These are phyloP conservation scores for Arthrobotrys sinensis DNA, from an alignment of 2,329 filamentous ascomycete species.

Conservation along the genomic window DNA sequence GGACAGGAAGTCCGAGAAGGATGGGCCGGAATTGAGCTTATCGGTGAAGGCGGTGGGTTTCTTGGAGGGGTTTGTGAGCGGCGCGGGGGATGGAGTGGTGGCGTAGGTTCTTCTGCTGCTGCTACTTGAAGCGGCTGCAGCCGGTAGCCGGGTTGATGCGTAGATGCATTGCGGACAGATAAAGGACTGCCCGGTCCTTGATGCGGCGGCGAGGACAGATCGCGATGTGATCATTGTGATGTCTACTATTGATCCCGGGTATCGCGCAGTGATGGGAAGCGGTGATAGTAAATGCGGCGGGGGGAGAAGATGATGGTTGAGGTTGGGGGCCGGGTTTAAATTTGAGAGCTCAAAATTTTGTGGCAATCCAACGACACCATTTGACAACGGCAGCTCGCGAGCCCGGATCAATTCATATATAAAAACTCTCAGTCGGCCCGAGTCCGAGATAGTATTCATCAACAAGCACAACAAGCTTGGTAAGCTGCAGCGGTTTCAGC, in stretches of 20 bases:
- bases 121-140: not conserved
- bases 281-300: not conserved
- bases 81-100: slow-evolving; percentile 38
- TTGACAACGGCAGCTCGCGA: slow-evolving; percentile 14
- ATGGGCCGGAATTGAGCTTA: slow-evolving; percentile 76
- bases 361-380: slow-evolving; percentile 31
- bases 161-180: slow-evolving; percentile 56
- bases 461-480: slow-evolving; percentile 9
- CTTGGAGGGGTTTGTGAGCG: slow-evolving; percentile 18
- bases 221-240: slow-evolving; percentile 45
- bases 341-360: slow-evolving; percentile 49
- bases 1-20: slow-evolving; percentile 76
- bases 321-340: not conserved
- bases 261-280: not conserved
- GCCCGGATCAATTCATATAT: not conserved
- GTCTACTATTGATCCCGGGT: not conserved
- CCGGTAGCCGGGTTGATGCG: slow-evolving; percentile 34
- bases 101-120: slow-evolving; percentile 37
- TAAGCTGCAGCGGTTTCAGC: not conserved
- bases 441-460: slow-evolving; percentile 4
- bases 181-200: slow-evolving; percentile 40
- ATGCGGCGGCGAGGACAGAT: slow-evolving; percentile 34
- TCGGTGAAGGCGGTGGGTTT: slow-evolving; percentile 71
- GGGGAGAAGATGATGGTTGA: slow-evolving; percentile 7
- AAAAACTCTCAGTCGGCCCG: slow-evolving; percentile 11